A percentile compares a stretch with the other conserved stretches of the same genome.
Evolutionary conservation across 2,329 filamentous ascomycete species (phyloP).

Genomic region (Hymenoscyphus fraxineus): DNA sequence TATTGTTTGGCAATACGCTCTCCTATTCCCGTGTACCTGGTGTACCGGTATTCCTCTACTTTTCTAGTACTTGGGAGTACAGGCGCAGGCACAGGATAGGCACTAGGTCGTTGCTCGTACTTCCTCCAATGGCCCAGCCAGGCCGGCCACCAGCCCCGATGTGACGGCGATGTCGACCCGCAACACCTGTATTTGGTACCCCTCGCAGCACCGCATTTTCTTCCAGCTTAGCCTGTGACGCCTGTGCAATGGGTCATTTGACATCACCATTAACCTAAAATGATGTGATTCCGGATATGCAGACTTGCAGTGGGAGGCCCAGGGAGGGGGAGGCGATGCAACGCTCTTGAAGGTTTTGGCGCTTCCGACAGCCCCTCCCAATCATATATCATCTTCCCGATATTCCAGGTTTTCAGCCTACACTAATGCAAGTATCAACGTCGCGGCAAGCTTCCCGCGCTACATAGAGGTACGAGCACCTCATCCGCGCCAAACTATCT

Average conservation of each 20-base stretch:
- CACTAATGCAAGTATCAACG: not conserved
- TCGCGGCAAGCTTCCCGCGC: not conserved
- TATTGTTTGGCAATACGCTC: too few relatives aligned
- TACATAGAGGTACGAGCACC: too few relatives aligned
- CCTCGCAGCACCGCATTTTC: not conserved
- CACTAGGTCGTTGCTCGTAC: too few relatives aligned
- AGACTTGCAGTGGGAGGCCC: too few relatives aligned
- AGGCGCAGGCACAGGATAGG: too few relatives aligned
- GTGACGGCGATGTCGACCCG: too few relatives aligned
- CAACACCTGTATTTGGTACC: not conserved
- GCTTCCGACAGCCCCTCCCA: not conserved
- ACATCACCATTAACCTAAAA: not conserved
- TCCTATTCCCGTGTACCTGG: too few relatives aligned
- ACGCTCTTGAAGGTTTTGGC: not conserved
- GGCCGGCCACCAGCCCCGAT: not conserved
- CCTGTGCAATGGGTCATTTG: not conserved
- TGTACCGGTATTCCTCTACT: too few relatives aligned
- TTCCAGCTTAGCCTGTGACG: not conserved
- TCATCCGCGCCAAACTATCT: too few relatives aligned
- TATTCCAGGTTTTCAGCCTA: not conserved
- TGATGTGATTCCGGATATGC: slow-evolving; percentile 1
- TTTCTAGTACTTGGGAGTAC: too few relatives aligned
- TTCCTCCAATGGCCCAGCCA: not conserved
- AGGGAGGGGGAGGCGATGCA: too few relatives aligned
- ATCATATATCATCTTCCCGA: not conserved